Percentiles rank a stretch among this genome's conserved stretches.
Evolutionary conservation across 2,329 filamentous ascomycete species (phyloP).

Genomic region (Cercospora canescens): DNA sequence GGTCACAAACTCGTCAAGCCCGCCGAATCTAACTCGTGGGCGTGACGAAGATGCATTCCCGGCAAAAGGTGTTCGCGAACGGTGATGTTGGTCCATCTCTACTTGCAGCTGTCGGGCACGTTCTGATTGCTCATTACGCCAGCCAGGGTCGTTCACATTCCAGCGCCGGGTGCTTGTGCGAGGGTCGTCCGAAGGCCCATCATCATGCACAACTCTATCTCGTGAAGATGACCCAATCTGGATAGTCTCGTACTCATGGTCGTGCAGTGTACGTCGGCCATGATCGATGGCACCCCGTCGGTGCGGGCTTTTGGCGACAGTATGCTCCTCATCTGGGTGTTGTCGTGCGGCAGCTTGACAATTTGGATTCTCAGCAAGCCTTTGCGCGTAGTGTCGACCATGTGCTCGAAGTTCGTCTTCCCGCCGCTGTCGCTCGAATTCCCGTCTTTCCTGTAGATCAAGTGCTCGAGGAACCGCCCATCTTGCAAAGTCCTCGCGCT

Average conservation of each 20-base stretch:
- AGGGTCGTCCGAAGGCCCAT: neutral
- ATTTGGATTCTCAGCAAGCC: neutral
- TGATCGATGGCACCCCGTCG: slow-evolving; percentile 4
- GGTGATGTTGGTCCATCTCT: neutral
- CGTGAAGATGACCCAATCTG: neutral
- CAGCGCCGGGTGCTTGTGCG: neutral
- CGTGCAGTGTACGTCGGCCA: neutral
- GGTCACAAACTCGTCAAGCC: neutral
- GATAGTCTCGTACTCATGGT: neutral
- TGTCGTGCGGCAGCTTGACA: neutral
- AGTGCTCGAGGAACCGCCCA: slow-evolving; percentile 7
- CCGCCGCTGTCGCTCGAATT: neutral
- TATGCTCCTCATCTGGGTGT: too few relatives aligned
- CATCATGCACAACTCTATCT: too few relatives aligned
- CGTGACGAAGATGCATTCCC: neutral
- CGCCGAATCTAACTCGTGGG: neutral
- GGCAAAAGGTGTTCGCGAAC: neutral
- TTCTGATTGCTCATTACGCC: neutral
- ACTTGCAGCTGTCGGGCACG: neutral
- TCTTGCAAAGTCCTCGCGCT: slow-evolving; percentile 8
- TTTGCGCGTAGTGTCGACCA: neutral
- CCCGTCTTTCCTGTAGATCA: slow-evolving; percentile 11
- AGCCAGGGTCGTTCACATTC: neutral
- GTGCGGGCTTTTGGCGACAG: neutral
- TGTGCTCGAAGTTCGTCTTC: slow-evolving; percentile 4